Conservation (phyloP, 768 basidiomycete species). For the Suillus hirtellus region DNA sequence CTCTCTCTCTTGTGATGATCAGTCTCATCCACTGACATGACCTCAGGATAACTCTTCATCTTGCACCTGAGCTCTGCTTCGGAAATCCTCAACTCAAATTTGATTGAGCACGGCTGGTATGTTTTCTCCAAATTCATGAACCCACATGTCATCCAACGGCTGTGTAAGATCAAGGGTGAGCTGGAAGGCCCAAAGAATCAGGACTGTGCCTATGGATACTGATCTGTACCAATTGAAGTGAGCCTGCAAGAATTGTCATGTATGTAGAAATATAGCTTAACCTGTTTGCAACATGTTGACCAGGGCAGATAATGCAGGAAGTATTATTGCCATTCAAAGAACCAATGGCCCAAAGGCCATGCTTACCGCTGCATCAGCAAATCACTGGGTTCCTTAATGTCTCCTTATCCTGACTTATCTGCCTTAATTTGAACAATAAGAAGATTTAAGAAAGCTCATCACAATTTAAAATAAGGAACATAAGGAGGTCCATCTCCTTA, state of each 20-base stretch:
- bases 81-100: slow-evolving; percentile 45
- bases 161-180: slow-evolving; percentile 6
- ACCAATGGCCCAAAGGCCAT: slow-evolving; percentile 6
- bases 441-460: too few relatives aligned
- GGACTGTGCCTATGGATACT: slow-evolving; percentile 57
- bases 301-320: slow-evolving; percentile 50
- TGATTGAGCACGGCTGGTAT: slow-evolving; percentile 54
- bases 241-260: not conserved
- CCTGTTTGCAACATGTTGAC: slow-evolving; percentile 30
- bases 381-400: too few relatives aligned
- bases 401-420: too few relatives aligned
- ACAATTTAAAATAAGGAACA: too few relatives aligned
- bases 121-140: slow-evolving; percentile 41
- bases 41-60: not conserved
- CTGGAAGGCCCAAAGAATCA: slow-evolving; percentile 20
- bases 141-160: slow-evolving; percentile 57
- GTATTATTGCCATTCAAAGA: not conserved
- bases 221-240: slow-evolving; percentile 36
- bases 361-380: slow-evolving; percentile 23
- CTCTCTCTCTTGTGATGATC: not conserved
- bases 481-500: too few relatives aligned
- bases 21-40: not conserved
- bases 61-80: not conserved
- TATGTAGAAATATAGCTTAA: not conserved
- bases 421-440: too few relatives aligned